Evolutionary conservation across 2,329 filamentous ascomycete genomes (phyloP).

Genomic region (Ceratocystis huliohia): DNA sequence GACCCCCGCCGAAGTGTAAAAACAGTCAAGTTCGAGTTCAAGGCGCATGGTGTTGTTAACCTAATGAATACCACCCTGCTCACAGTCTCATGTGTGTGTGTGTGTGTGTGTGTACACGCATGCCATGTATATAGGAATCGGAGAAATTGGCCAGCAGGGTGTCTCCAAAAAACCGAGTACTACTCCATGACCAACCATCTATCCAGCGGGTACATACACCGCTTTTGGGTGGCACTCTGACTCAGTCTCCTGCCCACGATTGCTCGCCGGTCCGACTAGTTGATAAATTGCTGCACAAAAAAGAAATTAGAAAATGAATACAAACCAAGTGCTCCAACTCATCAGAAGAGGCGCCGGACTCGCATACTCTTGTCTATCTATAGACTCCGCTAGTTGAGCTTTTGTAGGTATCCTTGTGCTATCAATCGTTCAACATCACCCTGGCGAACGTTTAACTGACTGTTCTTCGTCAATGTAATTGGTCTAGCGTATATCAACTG

Average conservation of each 20-base stretch:
- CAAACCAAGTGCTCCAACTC: not conserved
- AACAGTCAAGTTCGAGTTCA: too few relatives aligned
- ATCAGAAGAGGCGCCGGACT: not conserved
- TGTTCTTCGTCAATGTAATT: conserved; percentile 94
- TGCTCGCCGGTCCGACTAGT: not conserved
- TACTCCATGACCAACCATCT: not conserved
- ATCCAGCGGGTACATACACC: not conserved
- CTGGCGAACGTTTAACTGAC: conserved; percentile 91
- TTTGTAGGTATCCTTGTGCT: conserved; percentile 86
- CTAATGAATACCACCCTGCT: not conserved
- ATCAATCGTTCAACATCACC: conserved; percentile 93
- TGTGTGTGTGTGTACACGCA: too few relatives aligned
- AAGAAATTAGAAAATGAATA: not conserved
- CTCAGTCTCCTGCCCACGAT: not conserved
- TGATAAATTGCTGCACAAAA: not conserved
- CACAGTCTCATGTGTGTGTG: not conserved
- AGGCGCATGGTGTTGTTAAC: not conserved
- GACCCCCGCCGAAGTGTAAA: too few relatives aligned
- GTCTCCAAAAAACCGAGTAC: not conserved
- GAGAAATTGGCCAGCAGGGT: not conserved
- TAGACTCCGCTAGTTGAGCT: conserved; percentile 49
- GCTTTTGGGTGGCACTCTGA: not conserved
- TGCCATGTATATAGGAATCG: not conserved
- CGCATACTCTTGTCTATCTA: not conserved
- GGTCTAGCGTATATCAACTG: conserved; percentile 41